phyloP scores from a whole-genome alignment of 768 basidiomycete species.

The Leccinum obscurum region DNA sequence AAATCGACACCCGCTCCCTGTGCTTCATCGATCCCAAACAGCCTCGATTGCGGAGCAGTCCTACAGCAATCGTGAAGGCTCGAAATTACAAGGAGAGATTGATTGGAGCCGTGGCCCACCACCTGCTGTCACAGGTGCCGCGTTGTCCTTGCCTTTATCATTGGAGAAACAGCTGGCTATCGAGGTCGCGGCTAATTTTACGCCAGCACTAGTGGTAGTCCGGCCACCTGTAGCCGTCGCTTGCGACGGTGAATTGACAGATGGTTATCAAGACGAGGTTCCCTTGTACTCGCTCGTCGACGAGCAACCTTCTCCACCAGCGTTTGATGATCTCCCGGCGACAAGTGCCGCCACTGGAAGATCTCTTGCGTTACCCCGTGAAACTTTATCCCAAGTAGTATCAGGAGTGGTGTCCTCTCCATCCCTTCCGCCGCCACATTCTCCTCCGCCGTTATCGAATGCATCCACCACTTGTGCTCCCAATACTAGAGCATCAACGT shows the following conservation, averaged over 20 bases:
- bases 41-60: not conserved
- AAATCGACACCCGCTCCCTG: not conserved
- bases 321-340: constrained; percentile 17
- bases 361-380: not conserved
- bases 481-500: not conserved
- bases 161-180: not conserved
- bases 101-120: not conserved
- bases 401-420: not conserved
- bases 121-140: not conserved
- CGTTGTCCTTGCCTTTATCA: not conserved
- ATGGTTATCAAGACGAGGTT: constrained; percentile 17
- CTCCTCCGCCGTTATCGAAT: not conserved
- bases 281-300: constrained; percentile 27
- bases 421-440: not conserved
- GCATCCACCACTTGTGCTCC: not conserved
- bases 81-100: not conserved
- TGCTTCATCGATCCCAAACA: not conserved
- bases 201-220: not conserved
- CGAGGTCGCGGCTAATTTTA: not conserved
- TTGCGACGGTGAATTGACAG: not conserved
- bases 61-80: not conserved
- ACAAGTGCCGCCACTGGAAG: not conserved
- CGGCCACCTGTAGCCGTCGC: not conserved
- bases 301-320: constrained; percentile 25
- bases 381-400: not conserved